Evolutionary conservation across 495 filamentous ascomycete genomes (phyloP).

Genomic region (Podospora appendiculata): DNA sequence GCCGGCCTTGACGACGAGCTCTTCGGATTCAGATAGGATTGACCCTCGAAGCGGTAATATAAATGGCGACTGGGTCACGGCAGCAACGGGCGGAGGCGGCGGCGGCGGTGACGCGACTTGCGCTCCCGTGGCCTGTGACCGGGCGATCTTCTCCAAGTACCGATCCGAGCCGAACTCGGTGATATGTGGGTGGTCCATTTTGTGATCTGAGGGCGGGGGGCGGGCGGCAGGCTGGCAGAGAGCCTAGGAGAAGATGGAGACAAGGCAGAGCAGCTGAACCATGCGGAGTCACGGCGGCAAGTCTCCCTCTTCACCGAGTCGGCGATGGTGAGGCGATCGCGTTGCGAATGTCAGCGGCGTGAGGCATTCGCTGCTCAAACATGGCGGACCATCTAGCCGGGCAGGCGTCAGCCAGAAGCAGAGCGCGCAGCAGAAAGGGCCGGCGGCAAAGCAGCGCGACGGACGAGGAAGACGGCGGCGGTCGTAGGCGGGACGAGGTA

Average conservation of each 20-base stretch:
- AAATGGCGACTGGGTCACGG: conserved; percentile 23
- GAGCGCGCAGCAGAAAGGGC: no score
- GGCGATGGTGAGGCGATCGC: conserved; percentile 22
- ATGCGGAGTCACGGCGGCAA: conserved; percentile 4
- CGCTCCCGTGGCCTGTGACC: conserved; percentile 22
- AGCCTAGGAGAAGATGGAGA: conserved; percentile 12
- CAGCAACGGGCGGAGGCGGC: conserved; percentile 6
- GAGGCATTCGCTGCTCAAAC: conserved; percentile 33
- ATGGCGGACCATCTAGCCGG: conserved; percentile 36
- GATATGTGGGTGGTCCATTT: conserved; percentile 47
- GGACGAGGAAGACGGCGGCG: neutral
- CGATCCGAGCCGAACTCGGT: conserved; percentile 52
- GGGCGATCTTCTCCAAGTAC: conserved; percentile 44
- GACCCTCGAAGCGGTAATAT: conserved; percentile 34
- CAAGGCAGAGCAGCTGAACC: conserved; percentile 6
- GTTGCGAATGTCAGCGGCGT: conserved; percentile 21
- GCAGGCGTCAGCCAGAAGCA: neutral
- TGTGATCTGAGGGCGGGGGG: conserved; percentile 9
- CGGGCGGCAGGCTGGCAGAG: conserved; percentile 10
- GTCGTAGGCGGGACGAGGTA: no score
- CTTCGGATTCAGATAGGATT: conserved; percentile 17
- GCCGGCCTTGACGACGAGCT: conserved; percentile 7
- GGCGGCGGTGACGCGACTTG: conserved; percentile 19
- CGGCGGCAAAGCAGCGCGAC: no score
- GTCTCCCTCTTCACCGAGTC: conserved; percentile 25